A percentile compares a stretch with the other conserved stretches of the same genome.
Evolutionary conservation across 2,329 filamentous ascomycete species (phyloP).

Genomic region (Trichoderma asperellum): DNA sequence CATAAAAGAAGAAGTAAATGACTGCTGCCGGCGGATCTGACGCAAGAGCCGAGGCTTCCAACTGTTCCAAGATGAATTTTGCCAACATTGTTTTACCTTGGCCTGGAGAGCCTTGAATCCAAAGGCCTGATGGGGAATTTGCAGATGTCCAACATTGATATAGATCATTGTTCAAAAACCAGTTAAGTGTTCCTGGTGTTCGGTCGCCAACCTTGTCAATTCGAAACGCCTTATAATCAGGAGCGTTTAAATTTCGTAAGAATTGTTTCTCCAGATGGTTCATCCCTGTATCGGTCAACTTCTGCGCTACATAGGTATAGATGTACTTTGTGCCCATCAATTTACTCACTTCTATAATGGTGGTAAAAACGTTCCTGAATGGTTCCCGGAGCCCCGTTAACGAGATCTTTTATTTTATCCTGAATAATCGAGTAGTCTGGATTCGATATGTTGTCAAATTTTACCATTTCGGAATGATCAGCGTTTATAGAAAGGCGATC

Average conservation of each 20-base stretch:
- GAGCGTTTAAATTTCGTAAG: not conserved
- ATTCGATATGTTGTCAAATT: slow-evolving; percentile 27
- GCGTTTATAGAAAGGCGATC: slow-evolving; percentile 33
- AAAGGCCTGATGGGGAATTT: not conserved
- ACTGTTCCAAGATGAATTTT: not conserved
- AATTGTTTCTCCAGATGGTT: not conserved
- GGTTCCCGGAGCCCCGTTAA: not conserved
- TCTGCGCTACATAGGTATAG: too few species aligned
- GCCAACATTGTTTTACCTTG: slow-evolving; percentile 14
- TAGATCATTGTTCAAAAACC: not conserved
- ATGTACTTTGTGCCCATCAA: not conserved
- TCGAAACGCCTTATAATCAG: not conserved
- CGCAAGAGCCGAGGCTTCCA: not conserved
- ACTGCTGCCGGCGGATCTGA: not conserved
- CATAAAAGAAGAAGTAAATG: slow-evolving; percentile 19
- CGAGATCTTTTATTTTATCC: not conserved
- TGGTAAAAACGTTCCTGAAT: not conserved
- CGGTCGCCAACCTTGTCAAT: not conserved
- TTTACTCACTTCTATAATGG: not conserved
- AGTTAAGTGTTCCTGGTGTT: not conserved
- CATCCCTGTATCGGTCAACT: not conserved
- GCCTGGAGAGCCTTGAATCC: not conserved
- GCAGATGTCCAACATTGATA: not conserved
- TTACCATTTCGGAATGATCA: slow-evolving; percentile 37
- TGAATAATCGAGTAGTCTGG: slow-evolving; percentile 2